Evolutionary conservation across 495 filamentous ascomycete genomes (phyloP).

Genomic region (Aspergillus wentii): DNA sequence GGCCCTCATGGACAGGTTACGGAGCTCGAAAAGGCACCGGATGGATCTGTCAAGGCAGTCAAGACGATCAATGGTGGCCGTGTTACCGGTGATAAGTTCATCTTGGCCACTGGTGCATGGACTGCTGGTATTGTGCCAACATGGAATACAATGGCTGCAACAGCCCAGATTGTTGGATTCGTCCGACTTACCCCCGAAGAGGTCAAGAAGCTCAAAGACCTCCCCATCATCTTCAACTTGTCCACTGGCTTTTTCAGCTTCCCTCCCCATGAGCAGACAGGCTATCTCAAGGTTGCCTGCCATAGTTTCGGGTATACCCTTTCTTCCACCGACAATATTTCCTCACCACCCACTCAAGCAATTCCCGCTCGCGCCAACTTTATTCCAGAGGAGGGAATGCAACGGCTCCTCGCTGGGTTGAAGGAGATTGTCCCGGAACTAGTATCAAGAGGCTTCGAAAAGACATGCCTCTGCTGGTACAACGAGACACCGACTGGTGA

Average conservation of each 20-base stretch:
- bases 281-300: conserved; percentile 63
- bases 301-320: conserved; percentile 69
- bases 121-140: conserved; percentile 64
- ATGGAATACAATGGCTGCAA: conserved; percentile 60
- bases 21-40: conserved; percentile 29
- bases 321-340: conserved; percentile 12
- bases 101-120: conserved; percentile 84
- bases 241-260: conserved; percentile 73
- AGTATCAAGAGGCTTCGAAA: conserved; percentile 51
- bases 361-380: conserved; percentile 25
- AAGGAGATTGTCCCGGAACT: conserved; percentile 54
- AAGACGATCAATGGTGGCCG: conserved; percentile 32
- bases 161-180: conserved; percentile 72
- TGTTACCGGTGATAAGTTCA: conserved; percentile 60
- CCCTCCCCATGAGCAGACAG: conserved; percentile 47
- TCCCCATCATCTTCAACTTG: conserved; percentile 73
- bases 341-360: conserved; percentile 15
- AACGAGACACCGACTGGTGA: conserved; percentile 69
- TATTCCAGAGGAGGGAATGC: conserved; percentile 51
- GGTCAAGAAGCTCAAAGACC: conserved; percentile 47
- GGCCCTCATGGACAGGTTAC: conserved; percentile 24
- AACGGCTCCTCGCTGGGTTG: conserved; percentile 52
- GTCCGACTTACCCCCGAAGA: conserved; percentile 60
- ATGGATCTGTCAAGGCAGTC: conserved; percentile 16
- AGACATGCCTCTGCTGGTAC: conserved; percentile 78